Conservation (phyloP, 805 yeast genomes). For the Saccharomycopsis selenospora region DNA sequence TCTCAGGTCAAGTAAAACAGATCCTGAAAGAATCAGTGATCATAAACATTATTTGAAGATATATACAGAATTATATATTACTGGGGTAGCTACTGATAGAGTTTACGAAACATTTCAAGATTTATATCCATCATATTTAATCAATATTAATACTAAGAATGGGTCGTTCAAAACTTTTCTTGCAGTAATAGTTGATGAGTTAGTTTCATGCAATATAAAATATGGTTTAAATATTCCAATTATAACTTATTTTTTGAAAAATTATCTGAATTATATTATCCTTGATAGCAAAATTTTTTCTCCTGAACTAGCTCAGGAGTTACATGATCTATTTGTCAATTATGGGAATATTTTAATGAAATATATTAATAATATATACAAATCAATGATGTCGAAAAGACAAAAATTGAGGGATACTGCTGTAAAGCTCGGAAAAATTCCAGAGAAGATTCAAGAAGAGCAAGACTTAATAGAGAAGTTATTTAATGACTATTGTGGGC, state of each 20-base stretch:
- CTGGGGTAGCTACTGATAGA: conserved; percentile 36
- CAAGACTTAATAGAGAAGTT: conserved; percentile 29
- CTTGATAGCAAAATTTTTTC: neutral
- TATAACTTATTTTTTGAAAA: conserved; percentile 43
- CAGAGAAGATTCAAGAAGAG: conserved; percentile 34
- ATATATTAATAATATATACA: conserved; percentile 2
- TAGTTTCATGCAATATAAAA: conserved; percentile 15
- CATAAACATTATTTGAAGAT: conserved; percentile 25
- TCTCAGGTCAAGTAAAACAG: conserved; percentile 25
- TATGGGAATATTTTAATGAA: conserved; percentile 2
- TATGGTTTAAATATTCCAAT: conserved; percentile 31
- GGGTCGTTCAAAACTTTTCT: conserved; percentile 44
- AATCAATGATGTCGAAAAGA: neutral
- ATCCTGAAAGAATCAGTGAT: conserved; percentile 21
- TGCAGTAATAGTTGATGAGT: conserved; percentile 21
- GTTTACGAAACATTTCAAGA: conserved; percentile 35
- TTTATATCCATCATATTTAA: conserved; percentile 40
- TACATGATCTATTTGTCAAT: conserved; percentile 1
- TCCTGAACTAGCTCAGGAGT: neutral
- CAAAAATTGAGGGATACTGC: neutral
- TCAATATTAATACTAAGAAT: conserved; percentile 50
- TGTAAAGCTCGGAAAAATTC: conserved; percentile 8
- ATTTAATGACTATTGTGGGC: conserved; percentile 38
- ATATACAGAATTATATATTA: conserved; percentile 12
- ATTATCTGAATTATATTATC: conserved; percentile 25